Evolutionary conservation across 2,329 filamentous ascomycete species (phyloP).

Genomic region (Sordariomycetes sp.): DNA sequence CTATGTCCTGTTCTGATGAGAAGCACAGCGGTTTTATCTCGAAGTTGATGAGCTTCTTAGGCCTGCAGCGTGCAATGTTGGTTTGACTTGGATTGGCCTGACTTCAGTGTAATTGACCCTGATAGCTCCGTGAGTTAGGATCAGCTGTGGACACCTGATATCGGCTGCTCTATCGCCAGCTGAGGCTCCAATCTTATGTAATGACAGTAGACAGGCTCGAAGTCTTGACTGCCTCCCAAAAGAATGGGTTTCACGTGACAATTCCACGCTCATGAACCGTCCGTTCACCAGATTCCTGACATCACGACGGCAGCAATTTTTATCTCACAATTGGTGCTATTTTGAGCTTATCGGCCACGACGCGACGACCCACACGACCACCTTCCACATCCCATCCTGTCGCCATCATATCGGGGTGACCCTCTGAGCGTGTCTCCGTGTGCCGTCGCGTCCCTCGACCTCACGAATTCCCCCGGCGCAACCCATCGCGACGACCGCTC

Average conservation of each 20-base stretch:
- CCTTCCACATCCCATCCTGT: not conserved
- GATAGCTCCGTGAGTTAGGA: too few species aligned
- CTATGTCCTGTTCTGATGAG: too few species aligned
- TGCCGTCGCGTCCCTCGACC: not conserved
- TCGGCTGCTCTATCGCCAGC: too few species aligned
- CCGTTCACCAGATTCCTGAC: not conserved
- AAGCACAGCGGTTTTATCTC: too few species aligned
- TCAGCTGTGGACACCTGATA: too few species aligned
- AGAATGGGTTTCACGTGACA: not conserved
- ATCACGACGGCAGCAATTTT: not conserved
- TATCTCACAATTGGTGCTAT: not conserved
- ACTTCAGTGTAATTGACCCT: too few species aligned
- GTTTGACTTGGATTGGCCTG: too few species aligned
- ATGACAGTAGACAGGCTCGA: not conserved
- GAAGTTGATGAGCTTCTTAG: too few species aligned
- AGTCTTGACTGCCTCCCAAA: not conserved
- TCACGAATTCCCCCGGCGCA: not conserved
- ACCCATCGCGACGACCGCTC: not conserved
- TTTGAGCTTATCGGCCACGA: not conserved
- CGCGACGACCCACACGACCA: not conserved
- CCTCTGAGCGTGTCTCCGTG: not conserved
- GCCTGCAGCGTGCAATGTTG: too few species aligned
- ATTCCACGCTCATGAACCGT: too few species aligned
- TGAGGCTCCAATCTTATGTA: too few species aligned
- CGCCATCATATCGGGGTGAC: not conserved